Base-by-base conservation (phyloP, 768 basidiomycete species). In the Lyophyllum semitale region DNA sequence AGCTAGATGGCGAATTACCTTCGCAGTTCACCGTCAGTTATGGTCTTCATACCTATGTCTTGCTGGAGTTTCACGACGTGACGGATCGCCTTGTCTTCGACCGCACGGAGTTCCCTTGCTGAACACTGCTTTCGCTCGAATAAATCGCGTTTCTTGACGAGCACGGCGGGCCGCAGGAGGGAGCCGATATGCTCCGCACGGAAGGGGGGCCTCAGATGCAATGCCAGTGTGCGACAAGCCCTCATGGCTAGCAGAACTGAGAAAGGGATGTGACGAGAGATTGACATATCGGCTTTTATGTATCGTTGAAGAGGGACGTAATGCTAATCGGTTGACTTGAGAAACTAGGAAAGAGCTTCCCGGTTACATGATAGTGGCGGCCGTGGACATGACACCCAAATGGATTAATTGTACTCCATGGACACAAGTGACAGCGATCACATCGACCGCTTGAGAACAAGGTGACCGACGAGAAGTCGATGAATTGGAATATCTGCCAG, bases 111-210 rank as follows among this genome's bases (percentile, higher is more conserved):
- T 50, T 84, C 80, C n/a, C 74, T 71, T 13, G 54, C 48, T 2
- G 75, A 67, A 60, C 75, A 74, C 51, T 74, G 70, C 7, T 72
- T 70, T 35, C 74, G 70, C 50, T 82, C 77, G 45, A 77, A 71
- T 33, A 70, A 71, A 49, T 64, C 61, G 46, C 84, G 80, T 60
- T 76, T 78, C 59, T 79, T 66, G 53, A 76, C 77, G 12, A 88
- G 77, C n/a, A 69, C 55, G 2, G 63, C 51, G 1, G 85, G 84
- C 2, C 86, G 80, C 52, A 85, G 70, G 48, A 88, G 75, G 20
- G 84, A 86, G 41, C 85, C 86, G 47, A 86, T 74, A 66, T 86
- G 85, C 51, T 85, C 84, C 43, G 77, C 80, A 50, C 79, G 75
- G 58, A 72, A 77, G 20, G 77, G 77, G 23, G 76, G 74, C 23